Conservation (phyloP, 352 stramenopile species). For the Phytophthora sp. region DNA sequence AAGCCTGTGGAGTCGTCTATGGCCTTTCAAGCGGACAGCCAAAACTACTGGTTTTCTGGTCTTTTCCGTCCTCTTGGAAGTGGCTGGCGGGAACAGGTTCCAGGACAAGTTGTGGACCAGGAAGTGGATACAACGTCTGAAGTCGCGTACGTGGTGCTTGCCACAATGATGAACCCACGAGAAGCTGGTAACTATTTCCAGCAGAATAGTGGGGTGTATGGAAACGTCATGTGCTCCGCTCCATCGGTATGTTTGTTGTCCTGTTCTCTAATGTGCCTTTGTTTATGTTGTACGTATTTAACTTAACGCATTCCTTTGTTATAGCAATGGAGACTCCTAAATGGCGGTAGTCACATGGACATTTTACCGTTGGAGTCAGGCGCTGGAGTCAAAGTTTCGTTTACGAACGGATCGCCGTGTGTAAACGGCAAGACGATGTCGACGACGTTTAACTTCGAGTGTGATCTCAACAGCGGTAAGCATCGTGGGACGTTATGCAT, state of each 20-base stretch:
- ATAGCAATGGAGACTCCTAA: conserved; percentile 76
- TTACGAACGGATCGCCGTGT: conserved; percentile 59
- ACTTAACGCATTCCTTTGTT: conserved; percentile 14
- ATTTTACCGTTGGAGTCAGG: conserved; percentile 62
- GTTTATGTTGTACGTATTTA: not conserved
- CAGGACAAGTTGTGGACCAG: conserved; percentile 67
- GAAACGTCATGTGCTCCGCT: conserved; percentile 73
- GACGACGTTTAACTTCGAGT: conserved; percentile 72
- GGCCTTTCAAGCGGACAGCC: conserved; percentile 49
- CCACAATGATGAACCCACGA: conserved; percentile 59
- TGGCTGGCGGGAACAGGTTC: conserved; percentile 55
- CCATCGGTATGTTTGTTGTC: conserved; percentile 49
- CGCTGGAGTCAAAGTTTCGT: conserved; percentile 61
- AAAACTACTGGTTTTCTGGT: conserved; percentile 58
- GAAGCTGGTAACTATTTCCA: conserved; percentile 72
- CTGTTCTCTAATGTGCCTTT: not conserved
- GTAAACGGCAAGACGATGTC: conserved; percentile 51
- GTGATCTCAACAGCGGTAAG: conserved; percentile 68
- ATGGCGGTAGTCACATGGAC: conserved; percentile 66
- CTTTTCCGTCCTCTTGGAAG: conserved; percentile 68
- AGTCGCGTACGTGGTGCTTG: conserved; percentile 60
- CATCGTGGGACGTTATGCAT: not conserved
- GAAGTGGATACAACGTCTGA: conserved; percentile 50
- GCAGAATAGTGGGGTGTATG: conserved; percentile 71
- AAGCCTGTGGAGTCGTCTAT: conserved; percentile 50